These are phyloP conservation scores for Cyberlindnera nakhonratchasimensis DNA, from an alignment of 805 yeast genomes.

Conservation along the genomic window DNA sequence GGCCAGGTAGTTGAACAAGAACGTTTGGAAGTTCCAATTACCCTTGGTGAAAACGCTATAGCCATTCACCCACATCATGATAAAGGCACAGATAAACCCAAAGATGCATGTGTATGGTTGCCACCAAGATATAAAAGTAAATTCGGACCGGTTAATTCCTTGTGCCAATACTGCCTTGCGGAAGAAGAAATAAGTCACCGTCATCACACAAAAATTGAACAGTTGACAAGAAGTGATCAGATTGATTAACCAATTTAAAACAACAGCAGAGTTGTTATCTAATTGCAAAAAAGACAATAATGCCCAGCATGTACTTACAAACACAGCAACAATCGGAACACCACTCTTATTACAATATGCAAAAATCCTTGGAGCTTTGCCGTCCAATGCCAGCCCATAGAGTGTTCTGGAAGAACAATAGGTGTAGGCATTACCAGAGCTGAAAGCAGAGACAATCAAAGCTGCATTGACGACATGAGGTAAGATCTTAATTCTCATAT, in stretches of 20 bases:
- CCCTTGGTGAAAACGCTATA: constrained; percentile 69
- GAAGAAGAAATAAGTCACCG: constrained; percentile 58
- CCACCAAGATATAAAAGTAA: constrained; percentile 51
- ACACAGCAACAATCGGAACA: constrained; percentile 61
- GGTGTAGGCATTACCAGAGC: constrained; percentile 81
- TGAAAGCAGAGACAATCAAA: constrained; percentile 68
- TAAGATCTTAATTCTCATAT: constrained; percentile 58
- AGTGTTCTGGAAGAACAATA: constrained; percentile 68
- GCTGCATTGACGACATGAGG: constrained; percentile 81
- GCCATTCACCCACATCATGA: constrained; percentile 62
- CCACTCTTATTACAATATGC: constrained; percentile 61
- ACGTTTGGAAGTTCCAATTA: constrained; percentile 55
- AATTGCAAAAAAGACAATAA: constrained; percentile 63
- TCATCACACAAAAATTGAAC: constrained; percentile 55
- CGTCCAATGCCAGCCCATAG: constrained; percentile 66
- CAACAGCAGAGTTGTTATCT: constrained; percentile 54
- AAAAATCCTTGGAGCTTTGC: constrained; percentile 70
- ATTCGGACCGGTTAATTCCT: constrained; percentile 39
- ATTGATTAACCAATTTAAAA: constrained; percentile 69
- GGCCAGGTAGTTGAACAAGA: constrained; percentile 71
- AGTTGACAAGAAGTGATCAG: constrained; percentile 68
- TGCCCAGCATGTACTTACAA: constrained; percentile 53
- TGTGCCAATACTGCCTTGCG: constrained; percentile 56
- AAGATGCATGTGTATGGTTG: constrained; percentile 58
- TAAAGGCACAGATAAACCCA: constrained; percentile 42